Evolutionary conservation across 805 yeast species (phyloP).

Genomic region (Kodamaea neixiangensis): DNA sequence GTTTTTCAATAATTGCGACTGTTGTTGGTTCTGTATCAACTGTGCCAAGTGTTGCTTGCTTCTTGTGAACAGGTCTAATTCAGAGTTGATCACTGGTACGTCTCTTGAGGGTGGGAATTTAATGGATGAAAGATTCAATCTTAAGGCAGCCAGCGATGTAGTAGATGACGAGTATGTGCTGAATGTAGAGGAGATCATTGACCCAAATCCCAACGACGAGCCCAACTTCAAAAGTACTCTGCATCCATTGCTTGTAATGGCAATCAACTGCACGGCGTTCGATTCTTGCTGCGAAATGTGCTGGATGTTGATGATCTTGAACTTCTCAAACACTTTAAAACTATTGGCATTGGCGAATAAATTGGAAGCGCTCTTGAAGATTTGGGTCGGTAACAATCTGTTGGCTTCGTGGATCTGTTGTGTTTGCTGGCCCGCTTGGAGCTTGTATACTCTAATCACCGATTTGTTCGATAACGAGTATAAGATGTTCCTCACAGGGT

Average conservation of each 20-base stretch:
- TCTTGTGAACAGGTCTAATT: conserved; percentile 43
- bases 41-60: conserved; percentile 42
- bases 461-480: conserved; percentile 85
- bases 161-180: conserved; percentile 24
- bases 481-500: conserved; percentile 71
- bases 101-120: conserved; percentile 67
- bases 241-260: conserved; percentile 81
- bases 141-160: conserved; percentile 26
- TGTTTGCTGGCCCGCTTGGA: conserved; percentile 44
- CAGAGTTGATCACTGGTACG: conserved; percentile 40
- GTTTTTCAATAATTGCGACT: conserved; percentile 59
- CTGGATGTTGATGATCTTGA: conserved; percentile 63
- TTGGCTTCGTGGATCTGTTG: conserved; percentile 33
- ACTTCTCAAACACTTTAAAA: conserved; percentile 47
- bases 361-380: conserved; percentile 49
- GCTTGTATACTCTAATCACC: conserved; percentile 73
- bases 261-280: conserved; percentile 68
- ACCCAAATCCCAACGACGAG: conserved; percentile 17
- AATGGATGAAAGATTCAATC: conserved; percentile 45
- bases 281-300: conserved; percentile 67
- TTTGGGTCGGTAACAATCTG: conserved; percentile 45
- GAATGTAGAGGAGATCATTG: conserved; percentile 13
- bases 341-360: conserved; percentile 59
- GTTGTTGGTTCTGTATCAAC: conserved; percentile 42
- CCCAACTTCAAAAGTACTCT: conserved; percentile 65